These are phyloP conservation scores for Triticum urartu DNA, from an alignment of 176 grass and related monocot species.

Conservation along the genomic window DNA sequence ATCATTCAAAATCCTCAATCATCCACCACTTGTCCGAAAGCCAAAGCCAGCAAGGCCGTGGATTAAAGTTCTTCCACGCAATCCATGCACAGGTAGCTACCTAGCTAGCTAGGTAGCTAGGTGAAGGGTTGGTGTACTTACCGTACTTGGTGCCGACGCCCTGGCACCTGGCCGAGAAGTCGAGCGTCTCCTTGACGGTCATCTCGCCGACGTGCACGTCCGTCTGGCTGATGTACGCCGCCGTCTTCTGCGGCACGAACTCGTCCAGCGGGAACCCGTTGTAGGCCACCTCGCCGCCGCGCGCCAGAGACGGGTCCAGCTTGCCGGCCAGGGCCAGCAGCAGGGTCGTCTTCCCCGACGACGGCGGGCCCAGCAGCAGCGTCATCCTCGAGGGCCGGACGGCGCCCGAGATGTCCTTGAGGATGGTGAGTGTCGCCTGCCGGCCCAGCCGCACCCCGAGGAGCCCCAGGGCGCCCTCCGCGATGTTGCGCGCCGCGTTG, in stretches of 20 bases:
- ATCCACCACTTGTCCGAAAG: background rate
- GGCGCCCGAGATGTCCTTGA: constrained; percentile 59
- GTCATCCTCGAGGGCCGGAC: constrained; percentile 83
- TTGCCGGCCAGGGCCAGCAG: constrained; percentile 86
- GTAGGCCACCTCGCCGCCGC: constrained; percentile 67
- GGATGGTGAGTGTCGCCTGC: constrained; percentile 65
- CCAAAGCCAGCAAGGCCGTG: background rate
- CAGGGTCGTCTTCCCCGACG: constrained; percentile 94
- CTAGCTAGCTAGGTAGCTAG: background rate
- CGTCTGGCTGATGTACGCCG: constrained; percentile 96
- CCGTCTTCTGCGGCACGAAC: constrained; percentile 97
- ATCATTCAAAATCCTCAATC: background rate
- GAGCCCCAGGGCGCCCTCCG: constrained; percentile 50
- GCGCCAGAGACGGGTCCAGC: constrained; percentile 60
- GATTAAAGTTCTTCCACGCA: background rate
- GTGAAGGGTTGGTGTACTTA: background rate
- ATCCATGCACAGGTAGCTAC: background rate
- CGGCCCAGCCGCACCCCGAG: constrained; percentile 37
- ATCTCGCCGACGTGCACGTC: constrained; percentile 94
- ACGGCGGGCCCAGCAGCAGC: constrained; percentile 86
- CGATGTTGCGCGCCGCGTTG: constrained; percentile 73
- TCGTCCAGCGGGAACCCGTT: constrained; percentile 65
- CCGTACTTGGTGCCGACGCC: constrained; percentile 89
- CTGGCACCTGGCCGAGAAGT: constrained; percentile 95
- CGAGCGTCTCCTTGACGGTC: constrained; percentile 97